Base-by-base conservation (phyloP, 2,329 filamentous ascomycete species). In the Aspergillus alliaceus region DNA sequence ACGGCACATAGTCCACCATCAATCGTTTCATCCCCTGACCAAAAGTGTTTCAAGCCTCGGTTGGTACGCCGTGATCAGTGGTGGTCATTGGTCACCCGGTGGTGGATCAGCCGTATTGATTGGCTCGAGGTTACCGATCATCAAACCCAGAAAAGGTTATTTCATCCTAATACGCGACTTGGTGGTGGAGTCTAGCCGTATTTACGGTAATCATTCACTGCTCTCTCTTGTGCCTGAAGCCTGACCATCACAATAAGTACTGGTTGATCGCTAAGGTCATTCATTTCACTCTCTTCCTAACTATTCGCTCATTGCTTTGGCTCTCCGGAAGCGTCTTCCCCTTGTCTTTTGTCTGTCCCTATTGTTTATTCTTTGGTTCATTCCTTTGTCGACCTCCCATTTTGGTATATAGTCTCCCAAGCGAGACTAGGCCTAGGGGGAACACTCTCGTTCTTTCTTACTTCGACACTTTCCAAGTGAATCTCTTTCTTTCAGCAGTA, bases 11-110 rank as follows among this genome's bases (percentile, higher is more conserved):
- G 56, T 51, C 48, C 48, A 27, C 39, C 15, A 18, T 51, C 42
- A 18, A 15, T 50, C 47, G 56, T 56, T 58, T 58, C 56, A 58
- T 35, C 53, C 56, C 56, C 53, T 51, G 53, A 47, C 12, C 47
- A 29, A 48, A n/a, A 40, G 47, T 49, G 56, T 58, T 58, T 58
- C 56, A 58, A 47, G 42, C 53, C 27, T 52, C 29, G 34, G 25
- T 25, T 32, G 40, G 22, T 22, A 34, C 34, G 47, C 48, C 48
- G 53, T 29, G 27, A 49, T 32, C 6, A 40, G 27, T 27, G 20
- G 29, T 27, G 39, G 25, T 54, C 25, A 58, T 58, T 58, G 56
- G 56, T 39, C n/a, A 15, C 14, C 9, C 2, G 27, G 40, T n/a
- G 11, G 51, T 34, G 47, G 27, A 51, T 51, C 47, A 24, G 15